Conservation (phyloP, 2,329 filamentous ascomycete genomes). For the Fusarium sambucinum region DNA sequence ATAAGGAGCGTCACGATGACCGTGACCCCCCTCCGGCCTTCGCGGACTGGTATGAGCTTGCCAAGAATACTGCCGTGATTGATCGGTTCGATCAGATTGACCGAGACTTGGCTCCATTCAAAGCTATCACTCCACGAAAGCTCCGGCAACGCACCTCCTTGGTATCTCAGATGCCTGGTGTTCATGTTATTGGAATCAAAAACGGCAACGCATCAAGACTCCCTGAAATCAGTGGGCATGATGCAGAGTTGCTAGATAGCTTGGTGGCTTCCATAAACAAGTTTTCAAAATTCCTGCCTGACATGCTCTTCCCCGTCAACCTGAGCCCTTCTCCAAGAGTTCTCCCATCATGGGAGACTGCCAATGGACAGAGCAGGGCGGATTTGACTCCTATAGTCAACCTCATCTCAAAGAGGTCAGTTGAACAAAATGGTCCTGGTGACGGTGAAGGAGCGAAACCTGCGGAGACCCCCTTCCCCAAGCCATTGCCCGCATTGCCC, state of each 20-base stretch:
- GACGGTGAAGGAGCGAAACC: not conserved
- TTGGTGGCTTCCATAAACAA: constrained; percentile 74
- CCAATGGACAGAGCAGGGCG: constrained; percentile 39
- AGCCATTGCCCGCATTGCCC: constrained; percentile 12
- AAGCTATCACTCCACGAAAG: constrained; percentile 75
- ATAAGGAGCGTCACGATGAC: constrained; percentile 67
- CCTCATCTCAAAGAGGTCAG: constrained; percentile 48
- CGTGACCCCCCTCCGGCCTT: constrained; percentile 84
- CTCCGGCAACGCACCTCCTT: constrained; percentile 70
- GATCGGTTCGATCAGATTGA: constrained; percentile 87
- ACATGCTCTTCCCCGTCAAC: constrained; percentile 90
- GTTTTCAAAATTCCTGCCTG: constrained; percentile 79
- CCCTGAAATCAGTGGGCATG: constrained; percentile 49
- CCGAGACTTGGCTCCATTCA: constrained; percentile 80
- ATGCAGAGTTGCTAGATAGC: constrained; percentile 57
- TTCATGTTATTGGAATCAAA: constrained; percentile 68
- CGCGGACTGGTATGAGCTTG: constrained; percentile 86
- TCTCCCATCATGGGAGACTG: constrained; percentile 72
- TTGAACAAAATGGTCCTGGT: constrained; percentile 12
- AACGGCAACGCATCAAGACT: constrained; percentile 68
- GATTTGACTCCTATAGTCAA: constrained; percentile 49
- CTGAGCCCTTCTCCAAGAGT: constrained; percentile 62
- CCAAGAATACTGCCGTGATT: constrained; percentile 77
- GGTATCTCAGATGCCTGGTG: constrained; percentile 56
- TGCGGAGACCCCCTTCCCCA: constrained; percentile 8